Evolutionary conservation across 345 rosid species (phyloP).

Genomic region (Eucalyptus tenuipes): DNA sequence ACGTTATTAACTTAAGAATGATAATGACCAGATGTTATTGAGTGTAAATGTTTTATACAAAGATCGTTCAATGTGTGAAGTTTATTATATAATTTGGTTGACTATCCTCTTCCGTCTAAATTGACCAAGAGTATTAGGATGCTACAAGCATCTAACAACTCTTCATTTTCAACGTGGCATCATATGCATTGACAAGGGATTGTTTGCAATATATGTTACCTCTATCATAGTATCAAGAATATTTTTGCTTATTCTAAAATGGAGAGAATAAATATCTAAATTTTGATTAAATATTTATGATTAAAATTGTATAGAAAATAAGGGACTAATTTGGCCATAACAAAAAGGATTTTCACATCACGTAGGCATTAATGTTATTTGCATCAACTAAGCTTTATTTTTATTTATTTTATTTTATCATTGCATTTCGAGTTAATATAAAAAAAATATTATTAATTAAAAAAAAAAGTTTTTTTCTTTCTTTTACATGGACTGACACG

Average conservation of each 20-base stretch:
- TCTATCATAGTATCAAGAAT: background rate
- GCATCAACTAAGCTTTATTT: no score
- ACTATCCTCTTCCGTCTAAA: background rate
- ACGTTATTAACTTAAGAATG: background rate
- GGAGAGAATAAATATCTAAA: background rate
- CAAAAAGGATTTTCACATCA: no score
- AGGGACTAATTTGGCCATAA: no score
- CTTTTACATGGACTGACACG: no score
- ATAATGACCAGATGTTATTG: background rate
- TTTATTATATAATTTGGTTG: background rate
- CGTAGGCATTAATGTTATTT: no score
- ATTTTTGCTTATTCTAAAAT: background rate
- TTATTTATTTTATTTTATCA: no score
- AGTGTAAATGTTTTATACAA: background rate
- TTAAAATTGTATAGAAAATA: no score
- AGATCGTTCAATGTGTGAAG: background rate
- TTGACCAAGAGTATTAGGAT: background rate
- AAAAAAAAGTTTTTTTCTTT: no score
- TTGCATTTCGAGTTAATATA: no score
- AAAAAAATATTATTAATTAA: no score
- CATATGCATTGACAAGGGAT: background rate
- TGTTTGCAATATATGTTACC: background rate
- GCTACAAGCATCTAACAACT: background rate
- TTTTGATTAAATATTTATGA: no score
- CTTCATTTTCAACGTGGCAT: background rate